Evolutionary conservation across 106 monocot species (phyloP), one percentile per base, ranked within the genome.

Genomic region (Alisma plantagoaquatica): DNA sequence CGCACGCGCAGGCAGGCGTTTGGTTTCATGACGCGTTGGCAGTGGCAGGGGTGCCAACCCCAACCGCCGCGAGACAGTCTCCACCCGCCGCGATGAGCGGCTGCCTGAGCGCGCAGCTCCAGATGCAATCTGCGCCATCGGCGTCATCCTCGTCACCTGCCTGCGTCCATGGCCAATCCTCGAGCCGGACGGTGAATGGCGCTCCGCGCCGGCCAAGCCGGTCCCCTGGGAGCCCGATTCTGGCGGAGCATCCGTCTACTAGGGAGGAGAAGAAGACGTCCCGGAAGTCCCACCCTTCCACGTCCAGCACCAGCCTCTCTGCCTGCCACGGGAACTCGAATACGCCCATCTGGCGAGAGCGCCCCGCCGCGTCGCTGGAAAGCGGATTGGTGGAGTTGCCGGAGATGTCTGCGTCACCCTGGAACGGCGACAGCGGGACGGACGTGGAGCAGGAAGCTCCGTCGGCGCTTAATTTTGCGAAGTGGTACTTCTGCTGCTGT

Each of bases 241-340:
- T 66, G 10, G 80, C 80, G 27, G 69, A 73, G 44, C 69, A 20
- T 3, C 82, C 78, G 49, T 82, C 87, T 23, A 82, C 69, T 44
- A 78, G 82, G 1, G 82, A 88, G 19, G 68, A 68, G 70, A 88
- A 88, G 75, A 88, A 88, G 31, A 82, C 87, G 56, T 82, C 75
- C 20, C 54, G 59, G 30, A 82, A 57, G 31, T 73, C 72, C 44
- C 62, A 58, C 1, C 63, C 61, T 35, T 71, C 57, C 27, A 32
- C 53, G 12, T 57, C 35, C 3, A 51, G 30, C 9, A 25, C 27
- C 5, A 32, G 30, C 7, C 10, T 46, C 41, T 45, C n/a, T n/a
- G n/a, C 57, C 61, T 65, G 64, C 77, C 82, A 77, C 2, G 87
- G 81, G 65, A 88, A 76, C 65, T 88, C 78, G 61, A 88, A 82